These are phyloP conservation scores for Fusarium austroafricanum DNA, from an alignment of 2,329 filamentous ascomycete genomes.

Conservation along the genomic window DNA sequence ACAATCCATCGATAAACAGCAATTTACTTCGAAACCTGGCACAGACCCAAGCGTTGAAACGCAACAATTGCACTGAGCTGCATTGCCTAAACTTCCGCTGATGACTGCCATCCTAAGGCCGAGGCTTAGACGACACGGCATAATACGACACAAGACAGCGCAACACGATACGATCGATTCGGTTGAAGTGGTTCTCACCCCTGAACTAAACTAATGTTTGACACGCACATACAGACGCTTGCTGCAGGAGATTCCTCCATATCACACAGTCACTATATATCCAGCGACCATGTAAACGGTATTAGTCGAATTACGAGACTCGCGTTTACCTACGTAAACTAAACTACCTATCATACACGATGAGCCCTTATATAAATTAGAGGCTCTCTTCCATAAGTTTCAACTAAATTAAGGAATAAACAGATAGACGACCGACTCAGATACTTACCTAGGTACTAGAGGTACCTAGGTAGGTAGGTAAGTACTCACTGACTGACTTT, in stretches of 20 bases:
- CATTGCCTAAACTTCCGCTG: neutral
- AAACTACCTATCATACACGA: neutral
- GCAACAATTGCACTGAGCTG: neutral
- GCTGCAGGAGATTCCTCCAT: conserved; percentile 18
- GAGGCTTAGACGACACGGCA: conserved; percentile 19
- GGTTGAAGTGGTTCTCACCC: conserved; percentile 26
- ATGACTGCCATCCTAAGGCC: conserved; percentile 5
- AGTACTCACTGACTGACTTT: neutral
- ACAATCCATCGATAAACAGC: conserved; percentile 16
- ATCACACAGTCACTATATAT: neutral
- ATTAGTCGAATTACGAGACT: neutral
- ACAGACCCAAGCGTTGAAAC: conserved; percentile 20
- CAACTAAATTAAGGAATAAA: neutral
- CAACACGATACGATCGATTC: conserved; percentile 11
- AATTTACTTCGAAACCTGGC: conserved; percentile 21
- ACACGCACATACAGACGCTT: conserved; percentile 14
- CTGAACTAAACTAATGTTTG: conserved; percentile 30
- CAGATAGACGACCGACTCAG: neutral
- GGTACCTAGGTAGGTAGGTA: too few relatives aligned
- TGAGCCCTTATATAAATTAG: neutral
- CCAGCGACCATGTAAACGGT: too few relatives aligned
- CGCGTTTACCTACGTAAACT: too few relatives aligned
- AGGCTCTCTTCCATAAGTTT: neutral
- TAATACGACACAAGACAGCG: conserved; percentile 1
- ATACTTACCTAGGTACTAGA: too few relatives aligned